A percentile compares a stretch with the other conserved stretches of the same genome.
phyloP scores from a whole-genome alignment of 768 basidiomycete species.

The Leccinum subgranulosum region DNA sequence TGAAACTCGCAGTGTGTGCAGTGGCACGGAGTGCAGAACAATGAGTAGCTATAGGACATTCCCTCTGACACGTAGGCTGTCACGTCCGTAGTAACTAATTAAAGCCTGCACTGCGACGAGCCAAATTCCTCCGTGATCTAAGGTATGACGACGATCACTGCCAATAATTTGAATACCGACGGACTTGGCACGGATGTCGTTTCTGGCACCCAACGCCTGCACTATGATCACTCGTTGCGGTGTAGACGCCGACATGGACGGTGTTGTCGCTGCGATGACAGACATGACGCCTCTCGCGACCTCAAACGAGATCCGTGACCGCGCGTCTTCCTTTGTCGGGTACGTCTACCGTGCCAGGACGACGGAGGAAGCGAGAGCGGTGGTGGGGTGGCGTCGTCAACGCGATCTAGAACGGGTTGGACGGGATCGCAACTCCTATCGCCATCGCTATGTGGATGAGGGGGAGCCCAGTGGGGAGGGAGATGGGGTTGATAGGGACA shows the following conservation, averaged over 20 bases:
- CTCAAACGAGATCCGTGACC: slow-evolving; percentile 75
- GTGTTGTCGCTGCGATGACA: neutral
- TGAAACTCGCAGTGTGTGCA: neutral
- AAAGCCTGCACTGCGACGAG: neutral
- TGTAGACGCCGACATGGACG: neutral
- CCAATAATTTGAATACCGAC: neutral
- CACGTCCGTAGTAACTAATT: no score
- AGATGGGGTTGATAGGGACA: neutral
- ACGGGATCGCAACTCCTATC: neutral
- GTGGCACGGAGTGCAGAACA: neutral
- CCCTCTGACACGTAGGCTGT: neutral
- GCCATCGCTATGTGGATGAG: neutral
- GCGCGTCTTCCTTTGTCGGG: slow-evolving; percentile 69
- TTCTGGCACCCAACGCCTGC: neutral
- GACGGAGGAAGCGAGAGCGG: slow-evolving; percentile 47
- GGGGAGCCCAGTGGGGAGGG: neutral
- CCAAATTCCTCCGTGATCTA: neutral
- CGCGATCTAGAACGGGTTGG: neutral
- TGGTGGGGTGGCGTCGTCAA: slow-evolving; percentile 22
- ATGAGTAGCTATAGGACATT: neutral
- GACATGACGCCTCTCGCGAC: slow-evolving; percentile 27
- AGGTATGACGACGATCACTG: neutral
- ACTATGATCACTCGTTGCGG: neutral
- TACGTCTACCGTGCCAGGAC: slow-evolving; percentile 56
- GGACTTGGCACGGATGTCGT: neutral